Evolutionary conservation across 2,329 filamentous ascomycete genomes (phyloP).

Genomic region (Aotearoamyces nothofagi): DNA sequence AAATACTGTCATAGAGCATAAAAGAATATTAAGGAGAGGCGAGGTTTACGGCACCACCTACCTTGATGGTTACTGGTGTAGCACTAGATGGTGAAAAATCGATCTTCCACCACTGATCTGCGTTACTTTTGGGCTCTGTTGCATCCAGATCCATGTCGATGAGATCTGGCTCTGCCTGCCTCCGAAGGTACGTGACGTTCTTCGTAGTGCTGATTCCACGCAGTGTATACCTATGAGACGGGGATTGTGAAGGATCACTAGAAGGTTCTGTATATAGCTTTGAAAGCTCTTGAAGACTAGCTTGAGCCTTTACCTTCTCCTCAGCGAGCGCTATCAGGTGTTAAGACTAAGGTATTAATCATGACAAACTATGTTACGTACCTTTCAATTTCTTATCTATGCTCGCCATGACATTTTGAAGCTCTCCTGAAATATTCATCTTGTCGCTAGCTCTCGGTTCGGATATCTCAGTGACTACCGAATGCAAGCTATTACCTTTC

Average conservation of each 20-base stretch:
- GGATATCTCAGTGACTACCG: constrained; percentile 6
- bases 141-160: constrained; percentile 25
- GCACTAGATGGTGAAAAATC: constrained; percentile 24
- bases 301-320: constrained; percentile 15
- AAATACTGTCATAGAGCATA: background rate
- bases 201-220: constrained; percentile 33
- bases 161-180: constrained; percentile 24
- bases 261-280: constrained; percentile 21
- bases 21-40: constrained; percentile 20
- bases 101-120: constrained; percentile 42
- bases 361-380: constrained; percentile 5
- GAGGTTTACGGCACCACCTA: too few species aligned
- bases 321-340: constrained; percentile 16
- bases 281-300: constrained; percentile 22
- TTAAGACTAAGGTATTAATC: background rate
- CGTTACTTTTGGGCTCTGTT: constrained; percentile 8
- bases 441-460: constrained; percentile 2
- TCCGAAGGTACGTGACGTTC: constrained; percentile 35
- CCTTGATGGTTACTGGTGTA: constrained; percentile 31
- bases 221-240: constrained; percentile 27
- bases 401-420: constrained; percentile 14
- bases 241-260: constrained; percentile 9
- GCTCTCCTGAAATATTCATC: constrained; percentile 12
- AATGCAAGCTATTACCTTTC: constrained; percentile 3
- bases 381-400: constrained; percentile 19